Conservation (phyloP, 345 rosid species). For the Eucalyptus decipiens region DNA sequence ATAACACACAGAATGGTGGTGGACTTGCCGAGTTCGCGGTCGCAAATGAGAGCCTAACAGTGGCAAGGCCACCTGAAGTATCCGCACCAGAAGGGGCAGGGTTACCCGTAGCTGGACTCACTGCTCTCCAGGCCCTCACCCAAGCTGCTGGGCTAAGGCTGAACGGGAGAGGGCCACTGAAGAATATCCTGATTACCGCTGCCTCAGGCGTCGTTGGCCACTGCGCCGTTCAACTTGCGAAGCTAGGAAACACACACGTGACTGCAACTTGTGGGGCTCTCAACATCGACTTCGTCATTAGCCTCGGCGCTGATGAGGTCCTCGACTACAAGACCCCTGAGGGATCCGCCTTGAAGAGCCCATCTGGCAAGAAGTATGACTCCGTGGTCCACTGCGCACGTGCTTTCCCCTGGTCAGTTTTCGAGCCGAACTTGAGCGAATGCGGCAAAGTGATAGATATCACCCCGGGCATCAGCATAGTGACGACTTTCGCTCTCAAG, state of each 20-base stretch:
- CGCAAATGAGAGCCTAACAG: background rate
- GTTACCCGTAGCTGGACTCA: slow-evolving; percentile 4
- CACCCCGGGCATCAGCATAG: background rate
- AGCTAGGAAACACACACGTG: slow-evolving; percentile 5
- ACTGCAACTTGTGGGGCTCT: slow-evolving; percentile 10
- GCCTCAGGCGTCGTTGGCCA: slow-evolving; percentile 12
- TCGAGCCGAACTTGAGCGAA: slow-evolving; percentile 2
- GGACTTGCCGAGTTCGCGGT: slow-evolving; percentile 6
- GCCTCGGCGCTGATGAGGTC: slow-evolving; percentile 7
- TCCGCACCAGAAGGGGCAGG: slow-evolving; percentile 7
- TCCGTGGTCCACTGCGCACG: slow-evolving; percentile 4
- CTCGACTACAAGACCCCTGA: slow-evolving; percentile 6
- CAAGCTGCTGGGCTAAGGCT: slow-evolving; percentile 3
- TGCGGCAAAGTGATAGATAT: slow-evolving; percentile 3
- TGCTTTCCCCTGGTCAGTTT: slow-evolving; percentile 1
- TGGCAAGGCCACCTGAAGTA: slow-evolving; percentile 6
- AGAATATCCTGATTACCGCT: slow-evolving; percentile 6
- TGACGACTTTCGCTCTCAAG: background rate
- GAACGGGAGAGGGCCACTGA: background rate
- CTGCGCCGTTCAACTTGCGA: slow-evolving; percentile 6
- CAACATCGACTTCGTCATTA: background rate
- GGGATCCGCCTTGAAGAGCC: slow-evolving; percentile 7
- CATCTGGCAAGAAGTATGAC: slow-evolving; percentile 6
- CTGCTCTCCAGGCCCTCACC: slow-evolving; percentile 7
- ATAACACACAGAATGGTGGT: background rate